phyloP scores from a whole-genome alignment of 352 stramenopile species.

The Phytophthora crassamura region DNA sequence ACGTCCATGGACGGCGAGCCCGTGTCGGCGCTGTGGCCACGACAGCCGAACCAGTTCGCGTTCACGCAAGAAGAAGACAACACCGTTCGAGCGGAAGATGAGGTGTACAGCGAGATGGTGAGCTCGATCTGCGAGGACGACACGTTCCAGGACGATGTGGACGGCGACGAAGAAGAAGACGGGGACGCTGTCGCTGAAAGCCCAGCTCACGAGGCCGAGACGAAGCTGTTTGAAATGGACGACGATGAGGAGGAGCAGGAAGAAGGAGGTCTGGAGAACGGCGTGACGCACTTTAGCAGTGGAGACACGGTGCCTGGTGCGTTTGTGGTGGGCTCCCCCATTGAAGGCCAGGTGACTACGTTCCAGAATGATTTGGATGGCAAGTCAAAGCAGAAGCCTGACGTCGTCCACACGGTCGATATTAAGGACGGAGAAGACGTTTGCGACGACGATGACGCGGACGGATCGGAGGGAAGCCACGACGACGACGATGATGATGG shows the following conservation, averaged over 20 bases:
- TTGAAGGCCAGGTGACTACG: slow-evolving; percentile 31
- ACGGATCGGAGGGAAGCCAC: slow-evolving; percentile 45
- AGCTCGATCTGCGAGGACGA: slow-evolving; percentile 71
- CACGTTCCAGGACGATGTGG: slow-evolving; percentile 55
- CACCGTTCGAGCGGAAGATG: slow-evolving; percentile 62
- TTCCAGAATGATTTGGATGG: slow-evolving; percentile 42
- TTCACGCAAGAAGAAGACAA: slow-evolving; percentile 87
- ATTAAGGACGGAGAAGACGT: slow-evolving; percentile 36
- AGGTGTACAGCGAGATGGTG: slow-evolving; percentile 85
- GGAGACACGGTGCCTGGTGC: slow-evolving; percentile 9
- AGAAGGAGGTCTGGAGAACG: slow-evolving; percentile 27
- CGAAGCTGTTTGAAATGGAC: slow-evolving; percentile 74
- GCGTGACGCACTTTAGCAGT: slow-evolving; percentile 13
- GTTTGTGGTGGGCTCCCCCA: slow-evolving; percentile 28
- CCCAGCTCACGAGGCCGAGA: slow-evolving; percentile 36
- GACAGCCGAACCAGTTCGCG: slow-evolving; percentile 83
- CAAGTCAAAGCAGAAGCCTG: slow-evolving; percentile 30
- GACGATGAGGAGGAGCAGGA: slow-evolving; percentile 36
- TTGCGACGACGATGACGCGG: slow-evolving; percentile 23
- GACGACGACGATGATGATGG: slow-evolving; percentile 51
- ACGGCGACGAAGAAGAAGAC: slow-evolving; percentile 35
- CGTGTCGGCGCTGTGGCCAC: slow-evolving; percentile 76
- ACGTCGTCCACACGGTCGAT: slow-evolving; percentile 42
- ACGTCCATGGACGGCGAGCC: slow-evolving; percentile 79
- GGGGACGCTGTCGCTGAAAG: slow-evolving; percentile 29